Percentiles rank a stretch among this genome's conserved stretches.
These are phyloP conservation scores for Begonia loranthoides DNA, from an alignment of 306 rosid genomes.

Conservation along the genomic window DNA sequence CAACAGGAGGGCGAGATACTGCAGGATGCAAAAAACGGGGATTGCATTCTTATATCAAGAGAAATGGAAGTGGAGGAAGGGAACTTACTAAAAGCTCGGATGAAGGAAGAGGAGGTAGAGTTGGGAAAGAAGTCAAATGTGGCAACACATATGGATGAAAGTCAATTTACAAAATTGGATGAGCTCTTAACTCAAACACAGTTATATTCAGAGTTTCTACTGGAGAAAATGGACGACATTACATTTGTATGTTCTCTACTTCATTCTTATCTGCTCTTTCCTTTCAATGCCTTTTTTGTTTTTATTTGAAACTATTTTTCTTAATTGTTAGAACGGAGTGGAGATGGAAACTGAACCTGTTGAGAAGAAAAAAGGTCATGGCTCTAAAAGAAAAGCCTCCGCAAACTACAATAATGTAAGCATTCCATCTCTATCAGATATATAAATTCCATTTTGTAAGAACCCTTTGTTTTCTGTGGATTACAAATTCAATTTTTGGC, in stretches of 20 bases:
- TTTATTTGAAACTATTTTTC: conserved; percentile 4
- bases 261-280: conserved; percentile 6
- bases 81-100: conserved; percentile 41
- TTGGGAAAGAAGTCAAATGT: conserved; percentile 11
- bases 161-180: conserved; percentile 71
- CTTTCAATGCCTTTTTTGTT: not conserved
- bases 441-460: not conserved
- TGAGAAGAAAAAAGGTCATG: conserved; percentile 42
- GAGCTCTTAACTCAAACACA: conserved; percentile 85
- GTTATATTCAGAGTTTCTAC: conserved; percentile 63
- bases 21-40: conserved; percentile 26
- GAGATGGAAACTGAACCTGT: conserved; percentile 29
- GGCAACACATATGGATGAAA: conserved; percentile 30
- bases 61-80: conserved; percentile 50
- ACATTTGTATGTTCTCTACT: conserved; percentile 27
- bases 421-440: not conserved
- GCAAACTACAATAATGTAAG: conserved; percentile 53
- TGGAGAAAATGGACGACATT: conserved; percentile 96
- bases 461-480: too few species aligned
- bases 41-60: conserved; percentile 21
- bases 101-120: conserved; percentile 41
- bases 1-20: conserved; percentile 25
- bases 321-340: conserved; percentile 34
- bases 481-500: too few species aligned
- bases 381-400: conserved; percentile 58